Conservation (phyloP, 2,329 filamentous ascomycete species). For the Metarhizium anisopliae region DNA sequence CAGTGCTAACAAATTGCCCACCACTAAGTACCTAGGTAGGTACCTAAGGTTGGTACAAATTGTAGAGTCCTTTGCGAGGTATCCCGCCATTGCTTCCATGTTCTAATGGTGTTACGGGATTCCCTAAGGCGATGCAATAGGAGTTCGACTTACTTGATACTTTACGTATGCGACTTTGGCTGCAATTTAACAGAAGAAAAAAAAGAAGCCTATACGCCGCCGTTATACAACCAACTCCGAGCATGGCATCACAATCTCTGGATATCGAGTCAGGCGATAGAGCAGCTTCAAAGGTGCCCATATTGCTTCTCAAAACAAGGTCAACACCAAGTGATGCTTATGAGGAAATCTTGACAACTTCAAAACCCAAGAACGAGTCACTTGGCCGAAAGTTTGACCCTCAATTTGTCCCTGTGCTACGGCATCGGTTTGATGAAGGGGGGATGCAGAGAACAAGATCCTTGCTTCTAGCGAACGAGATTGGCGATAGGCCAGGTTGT, state of each 20-base stretch:
- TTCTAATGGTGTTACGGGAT: no score
- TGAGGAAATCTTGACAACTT: constrained; percentile 45
- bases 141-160: neutral
- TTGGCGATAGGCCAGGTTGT: constrained; percentile 27
- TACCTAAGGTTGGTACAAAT: no score
- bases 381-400: constrained; percentile 45
- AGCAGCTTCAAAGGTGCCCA: constrained; percentile 24
- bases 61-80: neutral
- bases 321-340: constrained; percentile 66
- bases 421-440: constrained; percentile 56
- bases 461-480: constrained; percentile 35
- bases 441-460: constrained; percentile 45
- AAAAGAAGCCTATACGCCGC: neutral
- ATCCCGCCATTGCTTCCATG: neutral
- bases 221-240: neutral
- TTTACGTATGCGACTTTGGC: neutral
- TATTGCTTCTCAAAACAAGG: constrained; percentile 71
- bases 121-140: neutral
- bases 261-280: neutral
- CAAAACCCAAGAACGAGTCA: constrained; percentile 7
- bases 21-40: neutral
- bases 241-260: neutral
- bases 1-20: neutral
- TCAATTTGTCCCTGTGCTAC: constrained; percentile 66
- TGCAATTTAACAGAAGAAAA: neutral